Percentiles rank a stretch among this genome's conserved stretches.
Conservation (phyloP, 805 yeast species). For the Metschnikowia colocasiae region DNA sequence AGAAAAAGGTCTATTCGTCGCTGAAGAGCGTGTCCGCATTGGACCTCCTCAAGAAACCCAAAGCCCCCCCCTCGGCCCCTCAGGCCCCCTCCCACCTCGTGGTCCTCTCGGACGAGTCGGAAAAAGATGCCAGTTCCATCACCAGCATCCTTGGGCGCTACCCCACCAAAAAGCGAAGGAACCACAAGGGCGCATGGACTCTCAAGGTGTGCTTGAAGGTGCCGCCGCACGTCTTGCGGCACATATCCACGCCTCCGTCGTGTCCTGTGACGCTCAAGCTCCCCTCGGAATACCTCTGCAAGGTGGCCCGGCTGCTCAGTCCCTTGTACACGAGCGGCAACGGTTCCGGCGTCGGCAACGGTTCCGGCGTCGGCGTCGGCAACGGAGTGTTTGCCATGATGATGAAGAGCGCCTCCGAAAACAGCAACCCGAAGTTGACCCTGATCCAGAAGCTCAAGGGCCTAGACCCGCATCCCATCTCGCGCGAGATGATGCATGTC, state of each 20-base stretch:
- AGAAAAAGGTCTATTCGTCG: conserved; percentile 10
- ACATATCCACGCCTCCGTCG: background rate
- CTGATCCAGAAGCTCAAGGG: conserved; percentile 31
- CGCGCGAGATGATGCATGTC: conserved; percentile 33
- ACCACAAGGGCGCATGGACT: conserved; percentile 15
- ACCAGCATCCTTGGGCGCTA: background rate
- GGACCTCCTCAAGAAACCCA: conserved; percentile 11
- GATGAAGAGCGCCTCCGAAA: conserved; percentile 31
- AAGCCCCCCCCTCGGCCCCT: background rate
- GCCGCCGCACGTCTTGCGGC: conserved; percentile 14
- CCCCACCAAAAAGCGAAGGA: conserved; percentile 9
- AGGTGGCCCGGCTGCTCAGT: conserved; percentile 9
- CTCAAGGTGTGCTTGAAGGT: conserved; percentile 19
- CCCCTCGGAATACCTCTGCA: conserved; percentile 7
- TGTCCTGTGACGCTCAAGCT: conserved; percentile 13
- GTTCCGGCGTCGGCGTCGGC: background rate
- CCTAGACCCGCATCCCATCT: conserved; percentile 30
- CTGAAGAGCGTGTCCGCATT: conserved; percentile 11
- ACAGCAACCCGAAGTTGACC: conserved; percentile 24
- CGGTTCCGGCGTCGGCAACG: conserved; percentile 11
- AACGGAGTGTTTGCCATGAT: conserved; percentile 37
- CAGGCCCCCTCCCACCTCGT: background rate
- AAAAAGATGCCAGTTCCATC: background rate
- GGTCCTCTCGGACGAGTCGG: background rate
- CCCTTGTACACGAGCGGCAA: conserved; percentile 17